These are phyloP conservation scores for Endothia cerciana DNA, from an alignment of 2,329 filamentous ascomycete genomes.

Conservation along the genomic window DNA sequence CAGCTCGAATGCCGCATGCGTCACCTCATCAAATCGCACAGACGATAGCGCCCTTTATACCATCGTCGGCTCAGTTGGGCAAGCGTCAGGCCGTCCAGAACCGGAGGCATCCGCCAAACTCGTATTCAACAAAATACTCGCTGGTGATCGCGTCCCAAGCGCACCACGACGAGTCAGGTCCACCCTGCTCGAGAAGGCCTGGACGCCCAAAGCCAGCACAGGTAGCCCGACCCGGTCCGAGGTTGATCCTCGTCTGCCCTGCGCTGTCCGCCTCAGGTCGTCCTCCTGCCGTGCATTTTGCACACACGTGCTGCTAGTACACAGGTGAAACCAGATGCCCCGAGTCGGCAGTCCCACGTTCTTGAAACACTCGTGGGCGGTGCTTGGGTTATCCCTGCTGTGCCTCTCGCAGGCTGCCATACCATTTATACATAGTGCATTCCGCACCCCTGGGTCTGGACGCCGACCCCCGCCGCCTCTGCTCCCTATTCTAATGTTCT, in stretches of 20 bases:
- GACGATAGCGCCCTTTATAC: neutral
- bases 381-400: conserved; percentile 16
- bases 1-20: neutral
- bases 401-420: neutral
- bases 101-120: neutral
- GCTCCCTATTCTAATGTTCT: neutral
- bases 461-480: neutral
- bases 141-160: neutral
- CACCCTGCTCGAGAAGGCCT: neutral
- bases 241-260: neutral
- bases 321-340: conserved; percentile 14
- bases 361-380: conserved; percentile 11
- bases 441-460: neutral
- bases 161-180: neutral
- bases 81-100: neutral
- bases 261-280: neutral
- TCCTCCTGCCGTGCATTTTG: conserved; percentile 6
- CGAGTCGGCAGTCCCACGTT: conserved; percentile 10
- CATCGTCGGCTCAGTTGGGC: neutral
- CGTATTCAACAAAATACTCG: conserved; percentile 1
- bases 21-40: neutral
- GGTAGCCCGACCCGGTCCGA: neutral
- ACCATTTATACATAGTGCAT: conserved; percentile 9
- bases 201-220: neutral
- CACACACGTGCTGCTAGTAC: too few relatives aligned